Evolutionary conservation across 495 filamentous ascomycete genomes (phyloP).

Genomic region (Hypoxylon perforatum): DNA sequence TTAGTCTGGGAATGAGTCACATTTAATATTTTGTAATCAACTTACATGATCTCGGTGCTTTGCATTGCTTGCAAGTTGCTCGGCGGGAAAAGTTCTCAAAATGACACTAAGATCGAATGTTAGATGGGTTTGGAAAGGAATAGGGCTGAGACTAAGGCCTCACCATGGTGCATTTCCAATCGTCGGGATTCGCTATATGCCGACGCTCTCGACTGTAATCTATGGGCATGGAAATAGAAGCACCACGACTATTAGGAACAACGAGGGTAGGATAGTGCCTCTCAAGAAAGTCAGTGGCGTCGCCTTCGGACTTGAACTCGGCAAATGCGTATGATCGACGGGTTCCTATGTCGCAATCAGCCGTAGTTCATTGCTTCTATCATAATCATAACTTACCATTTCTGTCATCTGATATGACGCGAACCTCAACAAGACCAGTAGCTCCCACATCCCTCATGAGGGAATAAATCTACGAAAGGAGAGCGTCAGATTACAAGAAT

Average conservation of each 20-base stretch:
- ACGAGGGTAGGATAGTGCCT: slow-evolving; percentile 71
- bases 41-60: slow-evolving; percentile 75
- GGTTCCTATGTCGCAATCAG: slow-evolving; percentile 70
- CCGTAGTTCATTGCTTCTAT: slow-evolving; percentile 26
- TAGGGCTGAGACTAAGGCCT: slow-evolving; percentile 32
- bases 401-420: slow-evolving; percentile 44
- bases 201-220: slow-evolving; percentile 52
- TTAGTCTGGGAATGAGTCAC: slow-evolving; percentile 6
- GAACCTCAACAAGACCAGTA: slow-evolving; percentile 42
- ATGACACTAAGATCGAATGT: slow-evolving; percentile 66
- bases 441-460: slow-evolving; percentile 46
- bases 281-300: slow-evolving; percentile 74
- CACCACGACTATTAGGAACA: slow-evolving; percentile 53
- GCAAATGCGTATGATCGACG: slow-evolving; percentile 77
- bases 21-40: slow-evolving; percentile 5
- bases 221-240: slow-evolving; percentile 38
- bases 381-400: slow-evolving; percentile 25
- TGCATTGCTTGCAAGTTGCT: slow-evolving; percentile 78
- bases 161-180: slow-evolving; percentile 82
- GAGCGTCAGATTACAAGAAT: neutral
- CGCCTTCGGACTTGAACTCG: slow-evolving; percentile 68
- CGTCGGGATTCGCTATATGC: slow-evolving; percentile 56
- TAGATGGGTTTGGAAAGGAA: slow-evolving; percentile 8
- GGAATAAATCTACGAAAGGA: slow-evolving; percentile 33
- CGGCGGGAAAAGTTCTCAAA: slow-evolving; percentile 78